Evolutionary conservation across 2,329 filamentous ascomycete species (phyloP), one percentile per base, ranked within the genome.

Genomic region (Periconia digitata): DNA sequence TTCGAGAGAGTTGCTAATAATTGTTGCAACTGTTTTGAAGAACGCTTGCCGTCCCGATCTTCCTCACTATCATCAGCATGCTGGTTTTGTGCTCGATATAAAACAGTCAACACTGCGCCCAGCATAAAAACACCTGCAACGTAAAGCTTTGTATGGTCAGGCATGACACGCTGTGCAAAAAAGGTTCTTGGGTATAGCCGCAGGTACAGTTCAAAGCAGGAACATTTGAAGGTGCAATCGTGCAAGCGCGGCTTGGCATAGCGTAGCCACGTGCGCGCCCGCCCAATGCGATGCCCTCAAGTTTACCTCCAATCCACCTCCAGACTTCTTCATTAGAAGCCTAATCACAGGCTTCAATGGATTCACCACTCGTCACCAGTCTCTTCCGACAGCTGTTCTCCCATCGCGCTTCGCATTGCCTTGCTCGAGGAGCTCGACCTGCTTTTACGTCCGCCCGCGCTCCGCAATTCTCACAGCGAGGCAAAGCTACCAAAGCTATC

Each of bases 331-430:
- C 38, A 48, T 49, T 34, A 37, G 40, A 36, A 29, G 48, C 50
- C n/a, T 37, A 24, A 22, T 17, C 13, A 10, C 49, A 46, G 56
- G 56, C 53, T 51, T 49, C 62, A 64, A 95, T 96, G 91, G 91
- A 96, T 75, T 92, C 89, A 16, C 86, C 87, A 50, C 77, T 89
- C 53, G 80, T 91, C 57, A 83, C 83, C 41, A 87, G 86, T 67
- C 80, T 96, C 67, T 92, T 96, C 65, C 84, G 88, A 63, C 89
- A 90, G 76, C 83, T 97, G 36, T 95, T 95, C 63, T 84, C 84
- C 38, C 89, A 92, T 64, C 82, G 83, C 40, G 79, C 84, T 42
- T 87, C 68, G 47, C 68, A 66, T 66, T 71, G 68, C 46, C 62
- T 70, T 36, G 85, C 66, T 79, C 81, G 63, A 76, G 78, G 45